phyloP scores from a whole-genome alignment of 2,329 filamentous ascomycete genomes.

The Remersonia thermophila region DNA sequence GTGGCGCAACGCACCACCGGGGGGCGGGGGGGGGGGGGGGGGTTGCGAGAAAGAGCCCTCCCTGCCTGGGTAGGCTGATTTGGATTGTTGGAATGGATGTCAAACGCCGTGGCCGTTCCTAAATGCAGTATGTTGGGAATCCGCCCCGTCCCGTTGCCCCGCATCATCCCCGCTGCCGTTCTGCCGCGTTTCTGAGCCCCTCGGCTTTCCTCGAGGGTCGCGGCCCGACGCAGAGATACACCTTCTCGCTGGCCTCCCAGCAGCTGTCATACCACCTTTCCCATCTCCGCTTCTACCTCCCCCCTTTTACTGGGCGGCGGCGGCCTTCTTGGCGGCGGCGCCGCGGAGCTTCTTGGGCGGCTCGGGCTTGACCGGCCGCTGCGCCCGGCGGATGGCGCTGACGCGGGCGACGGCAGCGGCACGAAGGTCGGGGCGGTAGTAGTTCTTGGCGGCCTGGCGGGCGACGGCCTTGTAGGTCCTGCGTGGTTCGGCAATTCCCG shows the following conservation, averaged over 20 bases:
- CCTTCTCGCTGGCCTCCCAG: conserved; percentile 2
- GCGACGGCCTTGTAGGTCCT: conserved; percentile 87
- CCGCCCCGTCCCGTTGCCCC: conserved; percentile 11
- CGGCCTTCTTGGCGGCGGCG: conserved; percentile 65
- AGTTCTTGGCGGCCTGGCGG: conserved; percentile 66
- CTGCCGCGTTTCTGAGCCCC: conserved; percentile 8
- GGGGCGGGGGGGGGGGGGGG: no score
- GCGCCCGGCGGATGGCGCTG: conserved; percentile 69
- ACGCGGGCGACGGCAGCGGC: conserved; percentile 72
- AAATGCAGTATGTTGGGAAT: conserved; percentile 18
- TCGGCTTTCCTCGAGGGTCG: conserved; percentile 4
- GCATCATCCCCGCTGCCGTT: conserved; percentile 11
- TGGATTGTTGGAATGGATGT: conserved; percentile 13
- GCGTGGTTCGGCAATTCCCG: conserved; percentile 12
- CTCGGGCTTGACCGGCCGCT: conserved; percentile 65
- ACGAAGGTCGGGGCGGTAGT: conserved; percentile 74
- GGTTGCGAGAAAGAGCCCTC: no score
- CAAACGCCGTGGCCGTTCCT: conserved; percentile 21
- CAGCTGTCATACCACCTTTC: not conserved
- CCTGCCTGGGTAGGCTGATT: conserved; percentile 16
- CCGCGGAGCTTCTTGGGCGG: conserved; percentile 67
- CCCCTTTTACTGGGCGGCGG: conserved; percentile 38
- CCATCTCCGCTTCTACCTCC: not conserved
- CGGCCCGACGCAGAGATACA: conserved; percentile 14
- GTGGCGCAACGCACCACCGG: conserved; percentile 11